Conservation (phyloP, 139 green algal genomes). For the Micractinium conductrix region DNA sequence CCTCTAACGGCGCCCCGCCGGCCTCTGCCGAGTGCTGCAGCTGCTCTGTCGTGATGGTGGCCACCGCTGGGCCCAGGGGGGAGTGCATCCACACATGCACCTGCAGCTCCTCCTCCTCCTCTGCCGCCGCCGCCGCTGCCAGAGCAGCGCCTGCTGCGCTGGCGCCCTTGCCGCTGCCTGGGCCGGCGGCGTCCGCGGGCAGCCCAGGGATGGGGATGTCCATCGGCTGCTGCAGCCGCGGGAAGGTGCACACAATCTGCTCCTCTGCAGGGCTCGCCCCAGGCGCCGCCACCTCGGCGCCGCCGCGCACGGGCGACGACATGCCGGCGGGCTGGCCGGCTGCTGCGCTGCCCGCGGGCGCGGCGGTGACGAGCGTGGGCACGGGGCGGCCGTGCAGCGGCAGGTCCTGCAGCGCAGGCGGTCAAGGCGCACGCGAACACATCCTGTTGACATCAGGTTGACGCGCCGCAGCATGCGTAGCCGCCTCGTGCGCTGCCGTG, state of each 20-base stretch:
- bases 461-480: too few species aligned
- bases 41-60: conserved; percentile 8
- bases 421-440: too few species aligned
- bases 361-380: conserved; percentile 8
- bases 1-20: background rate
- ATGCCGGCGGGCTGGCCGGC: too few species aligned
- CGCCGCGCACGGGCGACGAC: background rate
- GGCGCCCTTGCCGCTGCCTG: background rate
- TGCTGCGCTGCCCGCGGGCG: background rate
- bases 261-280: background rate
- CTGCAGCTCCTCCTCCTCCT: background rate
- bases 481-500: too few species aligned
- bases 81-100: conserved; percentile 36
- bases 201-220: conserved; percentile 3
- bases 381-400: conserved; percentile 5
- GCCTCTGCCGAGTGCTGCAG: conserved; percentile 20
- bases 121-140: too few species aligned
- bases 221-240: conserved; percentile 8
- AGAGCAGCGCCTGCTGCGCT: background rate
- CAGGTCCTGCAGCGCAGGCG: conserved; percentile 26
- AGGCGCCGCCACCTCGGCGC: background rate
- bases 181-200: too few species aligned
- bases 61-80: conserved; percentile 24
- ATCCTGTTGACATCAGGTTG: too few species aligned
- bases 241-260: conserved; percentile 3